Evolutionary conservation across 1,284 basidiomycete species (phyloP).

Genomic region (Heterobasidion annosum): DNA sequence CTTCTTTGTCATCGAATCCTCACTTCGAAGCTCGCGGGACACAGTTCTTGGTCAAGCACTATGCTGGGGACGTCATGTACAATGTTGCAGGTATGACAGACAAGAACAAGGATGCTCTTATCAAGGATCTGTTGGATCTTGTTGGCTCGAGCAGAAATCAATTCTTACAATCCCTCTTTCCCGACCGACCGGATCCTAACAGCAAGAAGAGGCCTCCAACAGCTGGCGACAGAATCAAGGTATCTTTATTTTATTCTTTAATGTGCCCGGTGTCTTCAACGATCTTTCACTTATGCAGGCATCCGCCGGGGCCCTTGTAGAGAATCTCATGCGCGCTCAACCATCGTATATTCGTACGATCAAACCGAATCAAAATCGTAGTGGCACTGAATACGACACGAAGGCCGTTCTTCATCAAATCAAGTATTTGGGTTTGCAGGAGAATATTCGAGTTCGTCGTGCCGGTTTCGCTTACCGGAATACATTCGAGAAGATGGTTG

Average conservation of each 20-base stretch:
- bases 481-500: conserved; percentile 98
- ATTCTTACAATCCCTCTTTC: conserved; percentile 88
- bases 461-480: conserved; percentile 98
- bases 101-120: conserved; percentile 97
- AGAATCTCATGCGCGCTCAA: conserved; percentile 92
- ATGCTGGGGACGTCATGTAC: conserved; percentile 98
- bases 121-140: conserved; percentile 93
- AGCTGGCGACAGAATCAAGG: conserved; percentile 97
- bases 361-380: conserved; percentile 98
- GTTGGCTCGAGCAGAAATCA: conserved; percentile 72
- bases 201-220: conserved; percentile 98
- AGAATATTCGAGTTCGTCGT: conserved; percentile 95
- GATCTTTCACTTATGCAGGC: conserved; percentile 28
- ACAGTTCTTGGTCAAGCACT: conserved; percentile 90
- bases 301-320: conserved; percentile 91
- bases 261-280: conserved; percentile 5
- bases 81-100: conserved; percentile 98
- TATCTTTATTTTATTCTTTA: conserved; percentile 18
- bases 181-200: conserved; percentile 90
- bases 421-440: conserved; percentile 97
- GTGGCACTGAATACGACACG: conserved; percentile 84
- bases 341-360: conserved; percentile 99
- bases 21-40: conserved; percentile 91
- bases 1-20: conserved; percentile 72
- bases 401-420: conserved; percentile 98